A percentile compares a stretch with the other conserved stretches of the same genome.
Evolutionary conservation across 2,329 filamentous ascomycete species (phyloP).

Genomic region (Microsporum audouinii): DNA sequence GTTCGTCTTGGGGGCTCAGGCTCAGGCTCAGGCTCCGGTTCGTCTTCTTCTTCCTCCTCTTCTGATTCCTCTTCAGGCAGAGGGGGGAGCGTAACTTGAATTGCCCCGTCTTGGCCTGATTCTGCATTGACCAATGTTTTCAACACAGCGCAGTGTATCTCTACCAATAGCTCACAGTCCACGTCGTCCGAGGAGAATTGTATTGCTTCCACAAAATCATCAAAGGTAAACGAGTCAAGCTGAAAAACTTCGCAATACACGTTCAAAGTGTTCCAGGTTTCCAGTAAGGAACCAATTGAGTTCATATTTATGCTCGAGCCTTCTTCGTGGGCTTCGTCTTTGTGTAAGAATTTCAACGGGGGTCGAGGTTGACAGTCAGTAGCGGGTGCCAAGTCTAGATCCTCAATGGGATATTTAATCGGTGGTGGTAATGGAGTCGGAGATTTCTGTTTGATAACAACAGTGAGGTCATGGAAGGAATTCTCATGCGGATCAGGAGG

Average conservation of each 20-base stretch:
- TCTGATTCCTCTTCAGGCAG: constrained; percentile 59
- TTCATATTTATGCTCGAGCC: constrained; percentile 55
- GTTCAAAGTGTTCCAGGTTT: constrained; percentile 93
- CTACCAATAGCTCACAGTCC: constrained; percentile 74
- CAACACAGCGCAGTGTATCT: constrained; percentile 82
- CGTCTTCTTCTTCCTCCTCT: constrained; percentile 49
- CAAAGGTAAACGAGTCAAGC: constrained; percentile 93
- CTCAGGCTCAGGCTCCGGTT: constrained; percentile 53
- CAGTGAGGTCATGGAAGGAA: constrained; percentile 4
- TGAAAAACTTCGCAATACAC: constrained; percentile 95
- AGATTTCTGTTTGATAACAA: constrained; percentile 7
- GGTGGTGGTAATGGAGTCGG: constrained; percentile 46
- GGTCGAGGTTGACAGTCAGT: constrained; percentile 55
- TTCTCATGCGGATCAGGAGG: neutral
- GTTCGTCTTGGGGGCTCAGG: constrained; percentile 60
- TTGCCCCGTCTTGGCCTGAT: constrained; percentile 57
- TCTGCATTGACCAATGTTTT: constrained; percentile 74
- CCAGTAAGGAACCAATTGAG: constrained; percentile 72
- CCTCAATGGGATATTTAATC: constrained; percentile 92
- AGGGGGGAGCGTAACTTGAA: constrained; percentile 67
- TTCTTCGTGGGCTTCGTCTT: constrained; percentile 38
- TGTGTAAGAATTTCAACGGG: constrained; percentile 60
- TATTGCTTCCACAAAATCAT: constrained; percentile 87
- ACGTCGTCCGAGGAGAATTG: constrained; percentile 60
- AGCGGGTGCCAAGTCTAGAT: constrained; percentile 64